A percentile compares a stretch with the other conserved stretches of the same genome.
Conservation (phyloP, 2,329 filamentous ascomycete genomes). For the Claviceps monticola region DNA sequence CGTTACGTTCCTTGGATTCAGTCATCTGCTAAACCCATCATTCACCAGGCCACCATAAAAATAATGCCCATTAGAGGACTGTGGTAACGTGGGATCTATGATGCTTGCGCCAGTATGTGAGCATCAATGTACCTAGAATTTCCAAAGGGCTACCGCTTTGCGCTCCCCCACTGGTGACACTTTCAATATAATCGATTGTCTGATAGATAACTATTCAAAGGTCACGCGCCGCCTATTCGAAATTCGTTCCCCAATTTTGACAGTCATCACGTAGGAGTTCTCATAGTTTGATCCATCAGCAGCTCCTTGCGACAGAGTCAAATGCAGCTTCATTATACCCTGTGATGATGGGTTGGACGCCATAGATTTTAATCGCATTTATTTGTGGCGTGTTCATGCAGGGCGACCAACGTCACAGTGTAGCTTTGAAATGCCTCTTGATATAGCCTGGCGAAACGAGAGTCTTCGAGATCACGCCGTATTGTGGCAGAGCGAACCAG, state of each 20-base stretch:
- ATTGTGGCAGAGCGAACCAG: not conserved
- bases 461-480: not conserved
- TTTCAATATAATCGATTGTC: not conserved
- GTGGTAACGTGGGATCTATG: not conserved
- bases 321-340: not conserved
- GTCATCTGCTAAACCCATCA: not conserved
- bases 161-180: constrained; percentile 4
- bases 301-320: not conserved
- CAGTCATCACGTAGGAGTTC: not conserved
- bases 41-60: constrained; percentile 90
- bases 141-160: constrained; percentile 15
- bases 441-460: no score
- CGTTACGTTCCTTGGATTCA: not conserved
- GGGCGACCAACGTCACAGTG: not conserved
- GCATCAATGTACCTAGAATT: constrained; percentile 29
- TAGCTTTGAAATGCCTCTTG: no score
- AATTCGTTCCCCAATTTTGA: not conserved
- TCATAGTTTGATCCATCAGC: not conserved
- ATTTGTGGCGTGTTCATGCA: not conserved
- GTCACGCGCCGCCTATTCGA: not conserved
- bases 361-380: not conserved
- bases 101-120: not conserved
- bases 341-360: not conserved
- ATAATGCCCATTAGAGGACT: constrained; percentile 79
- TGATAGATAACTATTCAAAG: not conserved